Evolutionary conservation across 495 filamentous ascomycete species (phyloP).

Genomic region (Penicillium parvum): DNA sequence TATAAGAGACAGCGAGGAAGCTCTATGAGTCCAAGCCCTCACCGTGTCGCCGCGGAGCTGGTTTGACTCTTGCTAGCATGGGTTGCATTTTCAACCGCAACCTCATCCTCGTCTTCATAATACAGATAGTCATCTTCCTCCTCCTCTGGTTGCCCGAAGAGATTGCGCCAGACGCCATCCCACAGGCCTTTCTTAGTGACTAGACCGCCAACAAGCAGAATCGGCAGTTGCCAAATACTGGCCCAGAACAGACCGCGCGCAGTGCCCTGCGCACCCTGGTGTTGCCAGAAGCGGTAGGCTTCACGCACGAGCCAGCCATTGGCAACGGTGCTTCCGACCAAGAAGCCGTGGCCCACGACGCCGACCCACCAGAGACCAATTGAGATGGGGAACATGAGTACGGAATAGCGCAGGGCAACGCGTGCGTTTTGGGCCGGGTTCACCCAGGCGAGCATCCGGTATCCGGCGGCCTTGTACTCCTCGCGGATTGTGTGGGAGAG

Average conservation of each 20-base stretch:
- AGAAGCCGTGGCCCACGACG: constrained; percentile 84
- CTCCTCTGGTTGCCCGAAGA: constrained; percentile 50
- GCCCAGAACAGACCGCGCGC: constrained; percentile 93
- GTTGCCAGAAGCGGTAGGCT: constrained; percentile 76
- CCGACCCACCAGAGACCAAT: constrained; percentile 72
- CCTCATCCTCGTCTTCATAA: constrained; percentile 35
- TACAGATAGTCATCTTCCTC: constrained; percentile 41
- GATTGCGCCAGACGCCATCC: constrained; percentile 72
- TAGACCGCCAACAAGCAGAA: constrained; percentile 85
- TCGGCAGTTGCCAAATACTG: constrained; percentile 93
- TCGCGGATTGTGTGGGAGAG: constrained; percentile 81
- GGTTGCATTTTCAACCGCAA: not conserved
- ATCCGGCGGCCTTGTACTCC: constrained; percentile 83
- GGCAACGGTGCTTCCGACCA: constrained; percentile 71
- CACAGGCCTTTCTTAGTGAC: constrained; percentile 93
- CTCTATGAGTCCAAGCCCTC: no score
- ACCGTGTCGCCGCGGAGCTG: not conserved
- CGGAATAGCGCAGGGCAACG: constrained; percentile 81
- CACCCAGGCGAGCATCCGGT: constrained; percentile 86
- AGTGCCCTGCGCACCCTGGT: constrained; percentile 71
- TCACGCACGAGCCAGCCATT: constrained; percentile 85
- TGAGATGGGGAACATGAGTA: constrained; percentile 85
- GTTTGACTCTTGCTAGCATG: not conserved
- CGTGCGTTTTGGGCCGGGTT: constrained; percentile 79
- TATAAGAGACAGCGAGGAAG: no score